Evolutionary conservation across 1,284 basidiomycete species (phyloP).

Genomic region (Pascua sp.): DNA sequence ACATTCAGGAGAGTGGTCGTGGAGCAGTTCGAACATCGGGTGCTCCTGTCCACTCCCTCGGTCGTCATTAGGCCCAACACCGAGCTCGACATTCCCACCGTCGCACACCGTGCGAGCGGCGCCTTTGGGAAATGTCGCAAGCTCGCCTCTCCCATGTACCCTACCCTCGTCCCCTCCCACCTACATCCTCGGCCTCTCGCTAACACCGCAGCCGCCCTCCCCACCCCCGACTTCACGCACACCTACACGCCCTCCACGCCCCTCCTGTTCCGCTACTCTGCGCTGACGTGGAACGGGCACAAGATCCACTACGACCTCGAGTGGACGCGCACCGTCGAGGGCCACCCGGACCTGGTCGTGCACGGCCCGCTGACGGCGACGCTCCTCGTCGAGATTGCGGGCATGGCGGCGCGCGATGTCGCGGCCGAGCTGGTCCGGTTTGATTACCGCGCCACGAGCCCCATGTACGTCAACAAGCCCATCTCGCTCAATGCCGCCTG

Average conservation of each 20-base stretch:
- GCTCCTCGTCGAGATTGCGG: constrained; percentile 65
- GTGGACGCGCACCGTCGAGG: constrained; percentile 65
- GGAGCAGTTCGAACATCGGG: too few species aligned
- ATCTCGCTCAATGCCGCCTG: constrained; percentile 59
- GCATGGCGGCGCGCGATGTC: constrained; percentile 18
- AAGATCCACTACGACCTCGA: constrained; percentile 50
- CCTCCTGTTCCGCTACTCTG: constrained; percentile 77
- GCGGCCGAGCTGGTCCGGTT: constrained; percentile 54
- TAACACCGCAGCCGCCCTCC: constrained; percentile 30
- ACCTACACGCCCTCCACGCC: constrained; percentile 64
- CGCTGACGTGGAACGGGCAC: constrained; percentile 60
- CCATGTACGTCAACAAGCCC: constrained; percentile 62
- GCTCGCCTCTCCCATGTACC: too few species aligned
- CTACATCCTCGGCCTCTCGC: background rate
- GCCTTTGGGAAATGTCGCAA: too few species aligned
- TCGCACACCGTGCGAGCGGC: too few species aligned
- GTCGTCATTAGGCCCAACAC: too few species aligned
- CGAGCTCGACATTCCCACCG: too few species aligned
- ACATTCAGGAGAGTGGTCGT: too few species aligned
- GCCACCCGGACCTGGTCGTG: constrained; percentile 72
- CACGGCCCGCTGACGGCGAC: constrained; percentile 76
- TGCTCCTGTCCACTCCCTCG: too few species aligned
- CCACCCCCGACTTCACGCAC: constrained; percentile 54
- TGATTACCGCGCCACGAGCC: constrained; percentile 71
- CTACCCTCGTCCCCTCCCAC: background rate